Evolutionary conservation across 2,329 filamentous ascomycete species (phyloP).

Genomic region (Penicillium sp.): DNA sequence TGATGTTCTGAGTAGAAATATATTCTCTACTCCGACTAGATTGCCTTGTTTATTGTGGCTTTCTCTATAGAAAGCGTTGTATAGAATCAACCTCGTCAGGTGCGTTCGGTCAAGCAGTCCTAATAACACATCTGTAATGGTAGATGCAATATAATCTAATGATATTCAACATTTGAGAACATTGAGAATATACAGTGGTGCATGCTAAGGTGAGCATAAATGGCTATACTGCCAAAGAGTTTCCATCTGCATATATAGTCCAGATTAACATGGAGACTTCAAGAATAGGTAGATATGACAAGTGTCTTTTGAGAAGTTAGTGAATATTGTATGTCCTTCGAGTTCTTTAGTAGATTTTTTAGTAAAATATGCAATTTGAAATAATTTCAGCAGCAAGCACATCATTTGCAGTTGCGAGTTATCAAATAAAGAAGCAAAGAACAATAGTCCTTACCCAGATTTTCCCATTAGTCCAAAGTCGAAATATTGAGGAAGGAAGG

Average conservation of each 20-base stretch:
- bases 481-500: neutral
- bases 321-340: neutral
- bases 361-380: no score
- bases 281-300: neutral
- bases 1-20: conserved; percentile 11
- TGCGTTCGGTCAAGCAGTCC: neutral
- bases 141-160: neutral
- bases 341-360: neutral
- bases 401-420: no score
- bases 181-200: neutral
- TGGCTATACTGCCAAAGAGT: neutral
- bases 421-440: neutral
- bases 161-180: neutral
- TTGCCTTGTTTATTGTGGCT: conserved; percentile 1
- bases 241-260: neutral
- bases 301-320: neutral
- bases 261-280: neutral
- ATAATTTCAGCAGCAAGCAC: neutral
- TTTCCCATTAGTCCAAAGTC: neutral
- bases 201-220: neutral
- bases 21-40: conserved; percentile 3
- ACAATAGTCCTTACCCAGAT: neutral
- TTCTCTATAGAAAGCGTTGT: conserved; percentile 13
- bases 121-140: neutral
- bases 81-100: conserved; percentile 15